Conservation (phyloP, 306 rosid species). For the Inga laurina region DNA sequence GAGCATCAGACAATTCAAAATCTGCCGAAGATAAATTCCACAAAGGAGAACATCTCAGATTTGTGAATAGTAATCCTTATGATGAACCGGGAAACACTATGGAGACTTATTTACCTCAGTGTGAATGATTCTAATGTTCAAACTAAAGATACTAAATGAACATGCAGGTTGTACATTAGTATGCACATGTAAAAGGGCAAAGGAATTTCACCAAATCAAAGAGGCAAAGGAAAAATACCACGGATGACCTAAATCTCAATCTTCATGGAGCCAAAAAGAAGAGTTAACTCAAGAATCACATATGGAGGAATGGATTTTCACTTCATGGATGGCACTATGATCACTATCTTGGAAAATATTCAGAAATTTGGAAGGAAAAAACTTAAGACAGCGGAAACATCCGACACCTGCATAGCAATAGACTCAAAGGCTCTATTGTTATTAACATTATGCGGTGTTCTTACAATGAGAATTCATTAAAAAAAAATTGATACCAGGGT, state of each 20-base stretch:
- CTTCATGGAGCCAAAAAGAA: not conserved
- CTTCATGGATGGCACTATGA: not conserved
- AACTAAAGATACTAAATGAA: not conserved
- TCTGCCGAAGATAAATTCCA: constrained; percentile 37
- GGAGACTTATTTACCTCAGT: not conserved
- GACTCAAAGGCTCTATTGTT: not conserved
- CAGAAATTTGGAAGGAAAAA: not conserved
- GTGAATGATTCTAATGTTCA: not conserved
- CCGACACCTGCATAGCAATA: not conserved
- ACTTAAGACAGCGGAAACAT: not conserved
- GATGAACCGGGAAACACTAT: not conserved
- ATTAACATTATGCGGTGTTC: not conserved
- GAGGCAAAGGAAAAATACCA: not conserved
- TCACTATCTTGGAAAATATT: not conserved
- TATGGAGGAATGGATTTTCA: not conserved
- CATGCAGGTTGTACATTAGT: not conserved
- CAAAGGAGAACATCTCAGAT: not conserved
- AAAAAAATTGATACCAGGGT: not conserved
- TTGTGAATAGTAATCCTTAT: not conserved
- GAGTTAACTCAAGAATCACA: not conserved
- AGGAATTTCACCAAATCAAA: not conserved
- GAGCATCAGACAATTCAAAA: constrained; percentile 80
- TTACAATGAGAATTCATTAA: not conserved
- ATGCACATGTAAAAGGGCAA: not conserved
- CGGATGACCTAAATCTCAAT: not conserved